Evolutionary conservation across 2,329 filamentous ascomycete species (phyloP), one percentile per base, ranked within the genome.

Genomic region (Aureobasidium uvarum): DNA sequence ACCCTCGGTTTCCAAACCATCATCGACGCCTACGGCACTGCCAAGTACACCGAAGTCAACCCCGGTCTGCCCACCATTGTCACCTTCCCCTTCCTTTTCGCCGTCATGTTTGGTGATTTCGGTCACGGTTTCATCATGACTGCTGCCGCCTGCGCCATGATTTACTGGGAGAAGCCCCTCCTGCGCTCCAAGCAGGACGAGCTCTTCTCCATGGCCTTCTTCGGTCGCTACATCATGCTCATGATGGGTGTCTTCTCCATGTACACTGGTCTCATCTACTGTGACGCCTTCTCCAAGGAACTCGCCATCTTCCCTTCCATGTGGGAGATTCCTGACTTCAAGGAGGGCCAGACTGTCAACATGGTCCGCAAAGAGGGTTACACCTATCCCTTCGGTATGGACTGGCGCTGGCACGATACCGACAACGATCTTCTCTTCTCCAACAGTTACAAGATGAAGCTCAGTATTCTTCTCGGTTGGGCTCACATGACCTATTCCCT

Each of bases 361-460:
- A 92, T 88, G 46, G 79, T 83, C 48, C 84, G 81, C 2, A 75
- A 96, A 72, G 80, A 86, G 55, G 85, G 84, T 66, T 93, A 97
- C 79, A 89, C 92, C 60, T 99, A 97, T 77, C 94, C 96, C 18
- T 96, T 99, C 74, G 95, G 95, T 71, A 80, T 99, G 67, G 95
- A 99, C 75, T 96, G 89, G 88, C 90, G 89, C 74, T 99, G 95
- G 95, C 96, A 99, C 76, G 92, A 90, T 67, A 90, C 92, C 14
- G 94, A 98, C 73, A 99, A 99, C 73, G 90, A 96, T 67, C 84
- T 99, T 23, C 85, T 99, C 58, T 99, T 99, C 81, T 90, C 87
- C 77, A 99, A 99, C 89, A 96, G 91, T 79, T 96, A 95, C 85
- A 99, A 99, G 88, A 99, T 99, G 95, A 99, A 99, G 84, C 90